Percentiles rank a stretch among this genome's conserved stretches.
phyloP scores from a whole-genome alignment of 495 filamentous ascomycete genomes.

The Recurvomyces mirabilis region DNA sequence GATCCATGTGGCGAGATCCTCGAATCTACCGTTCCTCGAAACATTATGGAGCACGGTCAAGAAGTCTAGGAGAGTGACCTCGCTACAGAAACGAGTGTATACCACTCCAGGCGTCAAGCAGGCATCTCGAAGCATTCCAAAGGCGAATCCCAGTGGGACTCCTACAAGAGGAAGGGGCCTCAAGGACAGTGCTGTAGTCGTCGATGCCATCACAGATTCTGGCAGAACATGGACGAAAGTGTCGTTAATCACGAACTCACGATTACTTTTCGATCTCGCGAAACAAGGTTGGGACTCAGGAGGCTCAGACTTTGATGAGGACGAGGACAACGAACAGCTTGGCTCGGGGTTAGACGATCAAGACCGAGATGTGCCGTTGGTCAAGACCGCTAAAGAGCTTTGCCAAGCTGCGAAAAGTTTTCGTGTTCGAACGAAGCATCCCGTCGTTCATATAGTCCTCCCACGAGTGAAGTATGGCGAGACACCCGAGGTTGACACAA shows the following conservation, averaged over 20 bases:
- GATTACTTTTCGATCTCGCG: constrained; percentile 33
- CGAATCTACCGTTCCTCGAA: constrained; percentile 31
- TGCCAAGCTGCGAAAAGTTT: constrained; percentile 41
- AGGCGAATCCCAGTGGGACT: background rate
- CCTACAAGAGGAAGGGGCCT: background rate
- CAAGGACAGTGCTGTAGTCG: constrained; percentile 16
- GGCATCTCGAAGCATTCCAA: constrained; percentile 8
- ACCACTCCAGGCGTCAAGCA: constrained; percentile 4
- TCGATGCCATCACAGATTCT: constrained; percentile 27
- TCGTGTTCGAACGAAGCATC: constrained; percentile 36
- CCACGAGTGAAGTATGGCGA: constrained; percentile 43
- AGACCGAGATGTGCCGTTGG: constrained; percentile 32
- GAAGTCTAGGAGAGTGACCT: constrained; percentile 21
- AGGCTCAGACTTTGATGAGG: constrained; percentile 22
- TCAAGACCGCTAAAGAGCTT: constrained; percentile 47
- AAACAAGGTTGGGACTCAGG: constrained; percentile 30
- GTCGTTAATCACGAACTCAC: constrained; percentile 25
- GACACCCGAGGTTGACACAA: constrained; percentile 42
- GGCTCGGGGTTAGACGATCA: constrained; percentile 19
- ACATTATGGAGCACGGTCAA: constrained; percentile 31
- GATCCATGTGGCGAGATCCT: constrained; percentile 22
- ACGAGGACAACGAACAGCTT: constrained; percentile 38
- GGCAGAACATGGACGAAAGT: constrained; percentile 31
- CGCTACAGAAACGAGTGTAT: constrained; percentile 22
- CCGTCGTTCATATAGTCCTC: constrained; percentile 49